phyloP scores from a whole-genome alignment of 1,284 basidiomycete species.

The Heterobasidion annosum region DNA sequence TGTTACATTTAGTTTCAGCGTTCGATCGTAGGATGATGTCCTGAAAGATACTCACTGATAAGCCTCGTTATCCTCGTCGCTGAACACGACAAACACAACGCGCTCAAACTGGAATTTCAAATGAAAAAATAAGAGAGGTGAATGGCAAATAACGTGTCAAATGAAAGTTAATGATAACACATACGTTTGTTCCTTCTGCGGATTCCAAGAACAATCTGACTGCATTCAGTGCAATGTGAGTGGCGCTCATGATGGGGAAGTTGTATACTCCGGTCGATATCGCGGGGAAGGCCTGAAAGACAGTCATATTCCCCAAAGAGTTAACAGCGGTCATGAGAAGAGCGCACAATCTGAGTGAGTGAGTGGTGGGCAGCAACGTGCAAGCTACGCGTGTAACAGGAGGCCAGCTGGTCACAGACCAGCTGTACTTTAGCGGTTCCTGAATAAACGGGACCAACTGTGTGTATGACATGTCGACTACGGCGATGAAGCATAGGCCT shows the following conservation, averaged over 20 bases:
- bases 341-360: conserved; percentile 56
- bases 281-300: conserved; percentile 62
- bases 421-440: conserved; percentile 23
- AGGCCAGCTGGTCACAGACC: conserved; percentile 50
- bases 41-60: conserved; percentile 46
- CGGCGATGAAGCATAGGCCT: neutral
- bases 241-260: conserved; percentile 68
- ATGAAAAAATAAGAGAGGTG: neutral
- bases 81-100: conserved; percentile 70
- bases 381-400: conserved; percentile 68
- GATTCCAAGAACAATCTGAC: conserved; percentile 52
- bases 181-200: conserved; percentile 38
- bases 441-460: conserved; percentile 82
- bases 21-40: neutral
- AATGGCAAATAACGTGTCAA: neutral
- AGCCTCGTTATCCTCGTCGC: conserved; percentile 47
- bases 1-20: neutral
- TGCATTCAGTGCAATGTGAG: conserved; percentile 56
- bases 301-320: neutral
- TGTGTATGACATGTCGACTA: conserved; percentile 77
- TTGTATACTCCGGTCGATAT: conserved; percentile 78
- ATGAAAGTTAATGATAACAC: conserved; percentile 9
- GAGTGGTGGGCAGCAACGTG: conserved; percentile 52
- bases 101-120: conserved; percentile 46
- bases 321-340: neutral